These are phyloP conservation scores for Capsella rubella DNA, from an alignment of 441 rosid species.

Conservation along the genomic window DNA sequence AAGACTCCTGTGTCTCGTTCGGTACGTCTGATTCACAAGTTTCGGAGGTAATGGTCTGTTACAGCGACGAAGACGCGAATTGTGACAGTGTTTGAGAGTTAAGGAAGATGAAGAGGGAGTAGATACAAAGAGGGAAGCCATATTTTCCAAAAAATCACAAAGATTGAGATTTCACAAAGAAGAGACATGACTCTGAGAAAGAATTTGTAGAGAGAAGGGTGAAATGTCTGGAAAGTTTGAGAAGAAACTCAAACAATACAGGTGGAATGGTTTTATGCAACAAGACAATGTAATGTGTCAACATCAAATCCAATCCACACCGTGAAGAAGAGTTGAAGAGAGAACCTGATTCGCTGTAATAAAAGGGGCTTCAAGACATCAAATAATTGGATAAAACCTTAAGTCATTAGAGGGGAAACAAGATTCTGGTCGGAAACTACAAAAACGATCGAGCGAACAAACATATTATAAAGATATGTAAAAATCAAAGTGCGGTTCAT, in stretches of 20 bases:
- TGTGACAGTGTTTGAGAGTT: constrained; percentile 28
- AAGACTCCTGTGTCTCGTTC: constrained; percentile 39
- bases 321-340: neutral
- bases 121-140: constrained; percentile 57
- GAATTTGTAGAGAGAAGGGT: constrained; percentile 18
- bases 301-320: constrained; percentile 26
- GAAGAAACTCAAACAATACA: constrained; percentile 53
- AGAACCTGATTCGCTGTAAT: neutral
- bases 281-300: constrained; percentile 32
- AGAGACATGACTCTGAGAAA: constrained; percentile 18
- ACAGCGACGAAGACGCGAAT: neutral
- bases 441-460: constrained; percentile 38
- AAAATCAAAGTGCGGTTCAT: constrained; percentile 32
- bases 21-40: constrained; percentile 12
- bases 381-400: constrained; percentile 33
- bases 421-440: constrained; percentile 42
- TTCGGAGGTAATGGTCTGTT: constrained; percentile 20
- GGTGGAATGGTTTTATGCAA: constrained; percentile 36
- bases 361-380: neutral
- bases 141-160: constrained; percentile 29
- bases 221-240: constrained; percentile 66
- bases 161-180: constrained; percentile 3
- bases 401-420: constrained; percentile 36
- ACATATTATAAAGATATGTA: constrained; percentile 39
- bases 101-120: constrained; percentile 45